Evolutionary conservation across 345 rosid species (phyloP).

Genomic region (Nasturtium officinale): DNA sequence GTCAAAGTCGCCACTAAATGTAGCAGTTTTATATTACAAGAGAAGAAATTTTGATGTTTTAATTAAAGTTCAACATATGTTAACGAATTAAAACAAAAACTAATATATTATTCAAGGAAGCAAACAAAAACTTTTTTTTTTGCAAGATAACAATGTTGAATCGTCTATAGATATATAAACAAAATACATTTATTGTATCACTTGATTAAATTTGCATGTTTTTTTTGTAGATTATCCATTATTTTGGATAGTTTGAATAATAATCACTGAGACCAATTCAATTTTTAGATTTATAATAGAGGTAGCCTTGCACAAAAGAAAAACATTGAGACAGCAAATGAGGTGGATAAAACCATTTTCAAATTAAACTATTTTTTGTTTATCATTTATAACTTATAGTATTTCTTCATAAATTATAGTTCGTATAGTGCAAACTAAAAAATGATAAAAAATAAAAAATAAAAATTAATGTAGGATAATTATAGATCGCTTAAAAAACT

Average conservation of each 20-base stretch:
- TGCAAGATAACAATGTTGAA: not conserved
- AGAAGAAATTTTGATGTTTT: not conserved
- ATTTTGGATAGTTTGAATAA: not conserved
- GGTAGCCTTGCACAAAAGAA: too few relatives aligned
- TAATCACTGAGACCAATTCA: not conserved
- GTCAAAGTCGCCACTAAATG: not conserved
- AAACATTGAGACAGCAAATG: too few relatives aligned
- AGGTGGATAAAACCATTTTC: too few relatives aligned
- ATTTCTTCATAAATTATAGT: too few relatives aligned
- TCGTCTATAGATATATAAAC: not conserved
- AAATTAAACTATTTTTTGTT: too few relatives aligned
- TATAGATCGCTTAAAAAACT: too few relatives aligned
- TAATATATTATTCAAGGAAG: not conserved
- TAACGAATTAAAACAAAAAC: not conserved
- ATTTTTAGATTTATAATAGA: too few relatives aligned
- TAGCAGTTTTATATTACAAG: not conserved
- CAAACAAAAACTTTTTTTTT: not conserved
- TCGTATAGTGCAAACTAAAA: too few relatives aligned
- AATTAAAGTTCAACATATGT: not conserved
- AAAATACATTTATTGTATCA: not conserved
- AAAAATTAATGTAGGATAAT: too few relatives aligned
- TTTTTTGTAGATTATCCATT: not conserved
- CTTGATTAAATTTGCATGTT: not conserved
- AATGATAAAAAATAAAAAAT: too few relatives aligned
- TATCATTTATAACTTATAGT: too few relatives aligned